Percentiles rank a stretch among this genome's conserved stretches.
phyloP scores from a whole-genome alignment of 1,284 basidiomycete species.

The Trichosporon inkin region DNA sequence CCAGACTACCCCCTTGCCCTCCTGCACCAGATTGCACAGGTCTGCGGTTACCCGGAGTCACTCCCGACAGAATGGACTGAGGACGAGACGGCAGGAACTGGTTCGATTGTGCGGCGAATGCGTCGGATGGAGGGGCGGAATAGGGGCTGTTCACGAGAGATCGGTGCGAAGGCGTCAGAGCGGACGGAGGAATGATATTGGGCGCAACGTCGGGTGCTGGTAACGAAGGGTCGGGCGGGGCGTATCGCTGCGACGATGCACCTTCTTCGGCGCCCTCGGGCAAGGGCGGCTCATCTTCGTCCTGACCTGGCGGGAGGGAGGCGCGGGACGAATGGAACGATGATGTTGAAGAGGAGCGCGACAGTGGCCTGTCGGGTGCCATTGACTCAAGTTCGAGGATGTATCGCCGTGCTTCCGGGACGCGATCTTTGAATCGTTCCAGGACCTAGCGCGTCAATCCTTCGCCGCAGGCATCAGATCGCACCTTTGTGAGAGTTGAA shows the following conservation, averaged over 20 bases:
- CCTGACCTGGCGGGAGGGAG: conserved; percentile 27
- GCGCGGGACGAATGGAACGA: conserved; percentile 45
- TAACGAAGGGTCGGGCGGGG: conserved; percentile 41
- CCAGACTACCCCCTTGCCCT: not conserved
- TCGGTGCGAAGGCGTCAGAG: conserved; percentile 37
- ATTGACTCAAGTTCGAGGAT: conserved; percentile 76
- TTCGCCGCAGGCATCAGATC: conserved; percentile 16
- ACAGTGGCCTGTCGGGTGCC: conserved; percentile 53
- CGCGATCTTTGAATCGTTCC: conserved; percentile 55
- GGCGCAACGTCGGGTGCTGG: conserved; percentile 46
- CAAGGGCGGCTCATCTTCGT: conserved; percentile 4
- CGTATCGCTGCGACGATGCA: conserved; percentile 14
- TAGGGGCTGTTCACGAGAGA: conserved; percentile 30
- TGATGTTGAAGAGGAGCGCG: conserved; percentile 43
- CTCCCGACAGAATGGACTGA: conserved; percentile 12
- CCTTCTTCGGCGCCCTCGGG: not conserved
- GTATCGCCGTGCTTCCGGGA: conserved; percentile 71
- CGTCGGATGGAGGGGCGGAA: not conserved
- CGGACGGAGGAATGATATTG: conserved; percentile 40
- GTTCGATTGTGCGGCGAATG: not conserved
- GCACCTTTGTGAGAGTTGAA: conserved; percentile 75
- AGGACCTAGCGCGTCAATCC: conserved; percentile 13
- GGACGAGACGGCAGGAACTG: conserved; percentile 10
- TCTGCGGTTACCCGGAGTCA: not conserved
- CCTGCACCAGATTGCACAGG: not conserved